These are phyloP conservation scores for Penicillium coprophilum DNA, from an alignment of 495 filamentous ascomycete species.

Conservation along the genomic window DNA sequence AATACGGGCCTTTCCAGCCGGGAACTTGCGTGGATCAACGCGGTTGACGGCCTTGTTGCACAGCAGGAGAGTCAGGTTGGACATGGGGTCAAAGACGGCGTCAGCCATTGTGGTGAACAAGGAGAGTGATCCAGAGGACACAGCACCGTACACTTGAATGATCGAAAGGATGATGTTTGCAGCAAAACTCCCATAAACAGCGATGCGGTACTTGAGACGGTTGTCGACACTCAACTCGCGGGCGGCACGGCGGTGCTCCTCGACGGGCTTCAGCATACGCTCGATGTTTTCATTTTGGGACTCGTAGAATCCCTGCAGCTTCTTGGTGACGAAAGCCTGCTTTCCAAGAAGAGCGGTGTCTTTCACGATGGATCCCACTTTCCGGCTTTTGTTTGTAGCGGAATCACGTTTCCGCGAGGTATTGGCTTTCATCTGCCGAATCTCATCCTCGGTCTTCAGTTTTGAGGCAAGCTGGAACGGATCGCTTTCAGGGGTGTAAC, in stretches of 20 bases:
- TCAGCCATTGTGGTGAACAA: constrained; percentile 99
- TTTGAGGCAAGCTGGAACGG: constrained; percentile 78
- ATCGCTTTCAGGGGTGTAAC: constrained; percentile 65
- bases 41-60: constrained; percentile 83
- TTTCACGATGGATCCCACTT: constrained; percentile 17
- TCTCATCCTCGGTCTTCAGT: constrained; percentile 75
- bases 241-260: constrained; percentile 81
- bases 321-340: constrained; percentile 50
- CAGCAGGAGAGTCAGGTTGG: constrained; percentile 84
- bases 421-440: constrained; percentile 78
- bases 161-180: constrained; percentile 78
- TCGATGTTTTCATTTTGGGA: constrained; percentile 92
- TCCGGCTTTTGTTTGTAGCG: constrained; percentile 41
- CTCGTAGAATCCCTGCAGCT: constrained; percentile 83
- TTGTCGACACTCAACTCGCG: constrained; percentile 77
- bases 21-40: constrained; percentile 88
- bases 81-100: constrained; percentile 90
- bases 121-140: constrained; percentile 82
- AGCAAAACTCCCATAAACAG: constrained; percentile 82
- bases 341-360: constrained; percentile 23
- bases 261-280: constrained; percentile 85
- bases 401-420: constrained; percentile 72
- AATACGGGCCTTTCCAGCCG: constrained; percentile 89
- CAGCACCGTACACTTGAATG: constrained; percentile 86
- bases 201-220: constrained; percentile 81